Percentiles rank a stretch among this genome's conserved stretches.
These are phyloP conservation scores for Lablab purpureus DNA, from an alignment of 306 rosid species.

Conservation along the genomic window DNA sequence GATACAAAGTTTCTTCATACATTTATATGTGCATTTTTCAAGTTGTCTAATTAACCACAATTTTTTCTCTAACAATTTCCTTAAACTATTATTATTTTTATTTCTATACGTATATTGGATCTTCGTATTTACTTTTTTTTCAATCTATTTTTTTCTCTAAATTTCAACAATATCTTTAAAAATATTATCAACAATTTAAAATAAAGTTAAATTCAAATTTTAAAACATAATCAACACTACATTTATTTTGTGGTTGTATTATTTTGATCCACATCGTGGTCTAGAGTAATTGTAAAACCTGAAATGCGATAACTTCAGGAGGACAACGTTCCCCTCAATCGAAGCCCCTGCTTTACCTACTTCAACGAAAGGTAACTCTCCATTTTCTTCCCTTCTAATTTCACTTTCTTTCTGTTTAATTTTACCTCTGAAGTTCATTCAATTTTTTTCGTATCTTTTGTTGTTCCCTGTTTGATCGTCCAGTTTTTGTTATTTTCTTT, in stretches of 20 bases:
- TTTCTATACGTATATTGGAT: too few relatives aligned
- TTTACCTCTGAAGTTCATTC: neutral
- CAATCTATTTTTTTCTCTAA: too few relatives aligned
- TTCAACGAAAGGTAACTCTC: slow-evolving; percentile 38
- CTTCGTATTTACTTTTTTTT: too few relatives aligned
- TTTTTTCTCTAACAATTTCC: too few relatives aligned
- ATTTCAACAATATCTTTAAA: too few relatives aligned
- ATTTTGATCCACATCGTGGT: neutral
- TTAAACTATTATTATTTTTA: too few relatives aligned
- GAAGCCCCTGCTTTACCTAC: neutral
- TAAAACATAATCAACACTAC: too few relatives aligned
- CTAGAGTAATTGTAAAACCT: neutral
- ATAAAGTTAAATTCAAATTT: too few relatives aligned
- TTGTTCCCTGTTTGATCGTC: neutral
- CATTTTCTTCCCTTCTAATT: slow-evolving; percentile 17
- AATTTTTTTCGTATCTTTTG: neutral
- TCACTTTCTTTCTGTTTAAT: neutral
- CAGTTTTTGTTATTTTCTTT: neutral
- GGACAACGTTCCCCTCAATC: slow-evolving; percentile 21
- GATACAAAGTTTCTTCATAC: too few relatives aligned
- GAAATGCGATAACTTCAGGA: neutral
- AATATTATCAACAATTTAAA: too few relatives aligned
- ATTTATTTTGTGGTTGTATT: neutral
- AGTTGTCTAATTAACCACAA: too few relatives aligned
- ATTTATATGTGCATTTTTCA: too few relatives aligned